phyloP scores from a whole-genome alignment of 352 stramenopile species.

The Globisporangium takayamanum region DNA sequence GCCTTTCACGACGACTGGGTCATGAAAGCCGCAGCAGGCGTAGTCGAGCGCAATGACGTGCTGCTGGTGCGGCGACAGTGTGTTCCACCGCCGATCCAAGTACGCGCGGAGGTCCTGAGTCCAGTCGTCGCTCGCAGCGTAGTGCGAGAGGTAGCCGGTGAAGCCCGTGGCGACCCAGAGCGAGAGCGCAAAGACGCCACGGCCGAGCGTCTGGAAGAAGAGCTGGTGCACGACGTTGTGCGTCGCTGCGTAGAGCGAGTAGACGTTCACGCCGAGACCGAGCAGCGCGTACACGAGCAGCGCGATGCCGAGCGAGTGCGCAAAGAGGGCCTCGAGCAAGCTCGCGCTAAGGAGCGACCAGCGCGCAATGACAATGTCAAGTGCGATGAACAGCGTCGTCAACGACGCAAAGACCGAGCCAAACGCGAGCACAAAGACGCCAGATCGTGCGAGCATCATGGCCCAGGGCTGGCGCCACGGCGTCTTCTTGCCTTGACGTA shows the following conservation, averaged over 20 bases:
- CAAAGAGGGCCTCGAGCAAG: constrained; percentile 44
- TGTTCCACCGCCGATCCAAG: constrained; percentile 37
- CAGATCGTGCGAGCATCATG: constrained; percentile 4
- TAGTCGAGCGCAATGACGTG: constrained; percentile 36
- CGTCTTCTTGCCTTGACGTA: constrained; percentile 21
- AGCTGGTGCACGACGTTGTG: constrained; percentile 33
- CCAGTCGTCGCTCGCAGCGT: constrained; percentile 26
- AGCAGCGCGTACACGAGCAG: constrained; percentile 27
- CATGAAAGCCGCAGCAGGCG: constrained; percentile 47
- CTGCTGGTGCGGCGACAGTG: constrained; percentile 20
- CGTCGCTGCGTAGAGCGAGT: constrained; percentile 25
- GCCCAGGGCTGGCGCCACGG: constrained; percentile 12
- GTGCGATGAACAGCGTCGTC: constrained; percentile 21
- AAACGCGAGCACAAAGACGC: constrained; percentile 10
- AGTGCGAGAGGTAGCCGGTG: constrained; percentile 32
- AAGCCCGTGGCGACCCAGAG: constrained; percentile 26
- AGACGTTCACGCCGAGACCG: constrained; percentile 26
- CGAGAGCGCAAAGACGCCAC: constrained; percentile 11
- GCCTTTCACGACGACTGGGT: constrained; percentile 26
- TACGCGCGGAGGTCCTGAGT: constrained; percentile 20
- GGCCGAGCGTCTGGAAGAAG: constrained; percentile 27
- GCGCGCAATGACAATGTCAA: constrained; percentile 26
- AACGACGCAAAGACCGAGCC: constrained; percentile 24
- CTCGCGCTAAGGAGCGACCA: constrained; percentile 43
- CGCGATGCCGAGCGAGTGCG: constrained; percentile 23